Base-by-base conservation (phyloP, 73 alveolate genomes). In the Blepharisma stoltei region DNA sequence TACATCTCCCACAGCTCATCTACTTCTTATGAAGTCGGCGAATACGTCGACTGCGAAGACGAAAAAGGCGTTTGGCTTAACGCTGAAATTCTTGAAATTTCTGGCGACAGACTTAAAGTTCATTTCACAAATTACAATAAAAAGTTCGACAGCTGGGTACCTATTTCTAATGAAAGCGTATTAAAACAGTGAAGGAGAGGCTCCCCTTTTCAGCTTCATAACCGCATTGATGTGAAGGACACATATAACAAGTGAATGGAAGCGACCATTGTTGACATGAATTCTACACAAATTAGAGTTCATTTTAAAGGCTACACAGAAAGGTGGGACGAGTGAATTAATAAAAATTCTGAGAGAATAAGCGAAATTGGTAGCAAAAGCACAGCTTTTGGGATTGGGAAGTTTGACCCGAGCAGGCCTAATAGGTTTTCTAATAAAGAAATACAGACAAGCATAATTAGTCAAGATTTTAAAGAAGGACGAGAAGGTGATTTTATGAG, bases 311-410 rank as follows among this genome's bases (percentile, higher is more conserved):
- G 80, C 45, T 50, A 14, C 20, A 41, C 70, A 53, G 48, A n/a
- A 6, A 38, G 52, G 27, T 48, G 68, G 71, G 78, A 81, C 37
- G 70, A 73, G 52, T 77, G 79, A 41, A 52, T 86, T 9, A 49
- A 41, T 52, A 69, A 47, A 9, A 9, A 70, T 6, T 7, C 37
- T 5, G 55, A 47, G 14, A 77, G 86, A 54, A 69, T 78, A 0
- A 81, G 83, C 5, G 88, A 77, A 65, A 55, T 87, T 5, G 94
- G 94, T 54, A 43, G 46, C 60, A n/a, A 41, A 7, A 82, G 90
- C 9, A 47, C 37, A 7, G 90, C 90, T 0, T 66, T 67, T 20
- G 94, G 94, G 6, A 27, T 80, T 54, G 90, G 87, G 0, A 81
- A 83, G 65, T 54, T 3, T 54, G 44, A 71, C 75, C 60, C 67